Percentiles rank a stretch among this genome's conserved stretches.
These are phyloP conservation scores for Arabis alpina DNA, from an alignment of 345 rosid species.

Conservation along the genomic window DNA sequence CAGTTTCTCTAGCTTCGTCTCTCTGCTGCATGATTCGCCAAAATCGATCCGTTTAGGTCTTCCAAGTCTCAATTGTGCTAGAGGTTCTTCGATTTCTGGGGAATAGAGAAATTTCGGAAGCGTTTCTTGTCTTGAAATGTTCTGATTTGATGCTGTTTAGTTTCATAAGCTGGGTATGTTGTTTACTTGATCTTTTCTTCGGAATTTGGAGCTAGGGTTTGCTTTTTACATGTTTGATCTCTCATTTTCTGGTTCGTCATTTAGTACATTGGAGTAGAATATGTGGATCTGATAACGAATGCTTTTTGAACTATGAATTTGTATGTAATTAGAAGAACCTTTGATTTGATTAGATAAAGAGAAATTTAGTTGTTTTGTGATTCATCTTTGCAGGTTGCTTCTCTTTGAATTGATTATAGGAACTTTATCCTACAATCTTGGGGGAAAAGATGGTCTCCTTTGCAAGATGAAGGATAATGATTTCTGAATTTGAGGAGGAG, in stretches of 20 bases:
- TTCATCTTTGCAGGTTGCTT: constrained; percentile 1
- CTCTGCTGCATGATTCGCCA: neutral
- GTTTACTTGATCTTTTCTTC: neutral
- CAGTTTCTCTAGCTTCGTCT: neutral
- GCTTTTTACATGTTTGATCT: neutral
- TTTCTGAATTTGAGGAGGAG: constrained; percentile 59
- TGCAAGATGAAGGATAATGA: constrained; percentile 45
- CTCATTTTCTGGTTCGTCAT: neutral
- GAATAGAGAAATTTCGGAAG: neutral
- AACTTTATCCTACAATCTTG: constrained; percentile 11
- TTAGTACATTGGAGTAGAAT: neutral
- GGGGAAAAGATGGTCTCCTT: constrained; percentile 10
- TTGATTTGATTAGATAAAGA: neutral
- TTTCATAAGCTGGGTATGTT: constrained; percentile 6
- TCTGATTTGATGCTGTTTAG: constrained; percentile 6
- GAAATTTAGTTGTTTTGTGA: neutral
- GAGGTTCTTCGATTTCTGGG: neutral
- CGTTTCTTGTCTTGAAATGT: neutral
- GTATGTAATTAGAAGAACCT: neutral
- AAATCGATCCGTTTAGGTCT: constrained; percentile 6
- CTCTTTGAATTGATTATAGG: constrained; percentile 22
- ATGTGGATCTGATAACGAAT: neutral
- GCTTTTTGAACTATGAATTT: neutral
- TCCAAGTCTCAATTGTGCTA: neutral
- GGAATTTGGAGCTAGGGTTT: constrained; percentile 7